Conservation (phyloP, 2,329 filamentous ascomycete genomes). For the Cladophialophora yegresii region DNA sequence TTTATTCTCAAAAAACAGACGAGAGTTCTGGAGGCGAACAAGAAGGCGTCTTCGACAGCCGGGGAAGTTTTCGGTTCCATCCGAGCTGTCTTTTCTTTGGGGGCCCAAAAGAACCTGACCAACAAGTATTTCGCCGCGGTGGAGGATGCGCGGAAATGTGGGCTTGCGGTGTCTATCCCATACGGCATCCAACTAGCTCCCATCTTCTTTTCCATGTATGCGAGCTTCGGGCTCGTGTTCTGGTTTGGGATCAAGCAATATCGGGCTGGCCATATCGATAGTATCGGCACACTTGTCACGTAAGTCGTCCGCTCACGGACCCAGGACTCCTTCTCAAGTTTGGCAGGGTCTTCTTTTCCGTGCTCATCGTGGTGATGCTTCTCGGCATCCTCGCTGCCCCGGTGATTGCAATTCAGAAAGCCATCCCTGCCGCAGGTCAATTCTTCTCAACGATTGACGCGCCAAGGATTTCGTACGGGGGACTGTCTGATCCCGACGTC, state of each 20-base stretch:
- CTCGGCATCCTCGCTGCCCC: slow-evolving; percentile 42
- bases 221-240: slow-evolving; percentile 43
- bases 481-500: slow-evolving; percentile 42
- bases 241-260: slow-evolving; percentile 45
- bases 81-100: slow-evolving; percentile 50
- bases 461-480: slow-evolving; percentile 53
- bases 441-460: slow-evolving; percentile 74
- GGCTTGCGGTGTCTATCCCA: slow-evolving; percentile 38
- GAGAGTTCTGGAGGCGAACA: slow-evolving; percentile 38
- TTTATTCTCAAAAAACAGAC: slow-evolving; percentile 38
- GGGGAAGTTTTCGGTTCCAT: slow-evolving; percentile 48
- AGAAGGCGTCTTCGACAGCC: slow-evolving; percentile 50
- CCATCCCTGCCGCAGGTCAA: slow-evolving; percentile 85
- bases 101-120: slow-evolving; percentile 45
- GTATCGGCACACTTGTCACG: slow-evolving; percentile 45
- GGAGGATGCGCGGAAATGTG: slow-evolving; percentile 42
- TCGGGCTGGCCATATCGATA: slow-evolving; percentile 40
- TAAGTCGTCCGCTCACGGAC: slow-evolving; percentile 27
- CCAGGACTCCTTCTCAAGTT: slow-evolving; percentile 9
- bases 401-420: slow-evolving; percentile 50
- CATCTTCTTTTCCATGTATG: slow-evolving; percentile 44
- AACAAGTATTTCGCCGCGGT: slow-evolving; percentile 45
- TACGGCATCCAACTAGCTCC: slow-evolving; percentile 41
- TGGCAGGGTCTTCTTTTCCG: slow-evolving; percentile 43
- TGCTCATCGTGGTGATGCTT: slow-evolving; percentile 49